phyloP scores from a whole-genome alignment of 2,329 filamentous ascomycete species.

The Thelonectria discophora region DNA sequence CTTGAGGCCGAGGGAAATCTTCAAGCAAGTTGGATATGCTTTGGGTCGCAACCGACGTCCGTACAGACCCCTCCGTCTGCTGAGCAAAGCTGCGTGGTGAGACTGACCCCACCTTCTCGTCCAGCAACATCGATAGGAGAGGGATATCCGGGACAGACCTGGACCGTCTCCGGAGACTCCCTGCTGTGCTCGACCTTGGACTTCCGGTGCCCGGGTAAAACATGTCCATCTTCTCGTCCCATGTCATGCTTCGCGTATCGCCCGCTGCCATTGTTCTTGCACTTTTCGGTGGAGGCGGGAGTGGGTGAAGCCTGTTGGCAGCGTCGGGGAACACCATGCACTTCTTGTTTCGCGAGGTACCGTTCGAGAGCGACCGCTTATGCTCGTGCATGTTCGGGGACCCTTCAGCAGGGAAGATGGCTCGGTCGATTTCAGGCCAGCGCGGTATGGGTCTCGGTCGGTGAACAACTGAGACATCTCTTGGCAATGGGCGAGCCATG shows the following conservation, averaged over 20 bases:
- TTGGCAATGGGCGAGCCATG: background rate
- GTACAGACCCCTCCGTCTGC: conserved; percentile 15
- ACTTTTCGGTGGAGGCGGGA: conserved; percentile 59
- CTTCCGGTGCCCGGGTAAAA: conserved; percentile 54
- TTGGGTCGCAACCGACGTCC: conserved; percentile 16
- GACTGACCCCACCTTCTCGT: conserved; percentile 4
- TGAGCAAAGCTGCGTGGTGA: conserved; percentile 13
- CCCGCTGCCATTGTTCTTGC: conserved; percentile 54
- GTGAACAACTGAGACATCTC: conserved; percentile 53
- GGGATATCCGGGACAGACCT: conserved; percentile 40
- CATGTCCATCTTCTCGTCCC: conserved; percentile 65
- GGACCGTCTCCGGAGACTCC: conserved; percentile 41
- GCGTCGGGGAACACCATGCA: conserved; percentile 54
- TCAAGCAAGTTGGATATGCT: conserved; percentile 22
- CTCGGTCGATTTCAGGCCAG: conserved; percentile 55
- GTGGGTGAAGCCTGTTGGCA: conserved; percentile 60
- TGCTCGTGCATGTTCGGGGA: conserved; percentile 51
- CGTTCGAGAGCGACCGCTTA: conserved; percentile 60
- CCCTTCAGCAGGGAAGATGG: conserved; percentile 57
- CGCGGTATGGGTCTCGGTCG: conserved; percentile 66
- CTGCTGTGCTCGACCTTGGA: conserved; percentile 17
- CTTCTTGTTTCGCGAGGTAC: conserved; percentile 56
- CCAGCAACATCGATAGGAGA: conserved; percentile 22
- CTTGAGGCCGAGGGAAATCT: conserved; percentile 18
- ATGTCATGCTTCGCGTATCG: conserved; percentile 66